Conservation (phyloP, 2,329 filamentous ascomycete species). For the Nectriaceae sp. region DNA sequence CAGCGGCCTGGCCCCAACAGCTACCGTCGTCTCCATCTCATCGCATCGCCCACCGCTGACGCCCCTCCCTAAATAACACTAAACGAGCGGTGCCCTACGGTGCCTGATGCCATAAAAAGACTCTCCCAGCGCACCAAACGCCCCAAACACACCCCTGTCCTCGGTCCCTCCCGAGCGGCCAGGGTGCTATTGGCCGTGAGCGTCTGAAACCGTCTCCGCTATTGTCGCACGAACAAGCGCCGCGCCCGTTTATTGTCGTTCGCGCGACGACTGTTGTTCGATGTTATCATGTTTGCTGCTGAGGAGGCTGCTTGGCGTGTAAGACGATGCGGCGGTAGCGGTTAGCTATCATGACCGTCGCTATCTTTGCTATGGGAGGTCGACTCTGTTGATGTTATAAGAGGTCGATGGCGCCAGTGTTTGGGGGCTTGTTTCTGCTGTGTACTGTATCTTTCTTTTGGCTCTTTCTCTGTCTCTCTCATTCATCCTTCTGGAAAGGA, state of each 20-base stretch:
- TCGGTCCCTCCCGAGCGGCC: slow-evolving; percentile 5
- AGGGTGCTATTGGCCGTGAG: slow-evolving; percentile 1
- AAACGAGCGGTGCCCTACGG: too few relatives aligned
- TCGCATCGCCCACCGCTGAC: too few relatives aligned
- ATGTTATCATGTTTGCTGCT: neutral
- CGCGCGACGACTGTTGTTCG: neutral
- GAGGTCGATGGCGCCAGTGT: neutral
- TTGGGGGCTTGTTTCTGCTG: neutral
- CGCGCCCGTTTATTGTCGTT: neutral
- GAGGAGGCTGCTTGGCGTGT: neutral
- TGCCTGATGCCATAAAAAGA: neutral
- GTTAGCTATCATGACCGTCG: neutral
- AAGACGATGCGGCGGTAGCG: too few relatives aligned
- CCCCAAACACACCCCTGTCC: neutral
- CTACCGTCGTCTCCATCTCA: too few relatives aligned
- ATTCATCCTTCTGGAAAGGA: slow-evolving; percentile 2
- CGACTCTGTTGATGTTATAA: neutral
- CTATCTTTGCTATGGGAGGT: neutral
- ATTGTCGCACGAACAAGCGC: slow-evolving; percentile 13
- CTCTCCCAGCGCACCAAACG: slow-evolving; percentile 1
- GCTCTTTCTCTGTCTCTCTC: neutral
- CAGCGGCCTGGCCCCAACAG: too few relatives aligned
- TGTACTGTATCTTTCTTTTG: neutral
- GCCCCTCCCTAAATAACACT: too few relatives aligned
- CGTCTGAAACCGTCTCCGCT: slow-evolving; percentile 8